Evolutionary conservation across 441 rosid genomes (phyloP), one percentile per base, ranked within the genome.

Genomic region (California macrophylla): DNA sequence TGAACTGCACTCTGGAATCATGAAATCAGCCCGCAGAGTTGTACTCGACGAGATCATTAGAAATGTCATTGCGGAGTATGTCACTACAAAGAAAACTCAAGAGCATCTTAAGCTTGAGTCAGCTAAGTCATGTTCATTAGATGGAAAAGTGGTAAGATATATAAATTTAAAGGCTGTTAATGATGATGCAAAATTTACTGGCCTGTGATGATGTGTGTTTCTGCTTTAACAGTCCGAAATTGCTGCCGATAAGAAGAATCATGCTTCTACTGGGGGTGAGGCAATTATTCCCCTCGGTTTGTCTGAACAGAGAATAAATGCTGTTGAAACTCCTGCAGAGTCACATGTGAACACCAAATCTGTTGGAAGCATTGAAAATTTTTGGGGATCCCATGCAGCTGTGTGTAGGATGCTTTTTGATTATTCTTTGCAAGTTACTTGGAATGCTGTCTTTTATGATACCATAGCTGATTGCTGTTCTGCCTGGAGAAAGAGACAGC

Each of bases 401-500:
- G 82, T 92, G 47, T 81, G 85, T 80, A 77, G 82, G 83, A 70
- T 82, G 80, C 90, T 94, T 79, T 75, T 83, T 74, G 79, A 81
- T 73, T 73, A 77, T 79, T 87, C 87, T 85, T 86, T 86, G 92
- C 90, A 85, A 85, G 90, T 87, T 71, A 78, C 83, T 79, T 94
- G 97, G 97, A 92, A 94, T 80, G 90, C 92, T 77, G 89, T 87
- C 70, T 87, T 88, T 84, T 83, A 87, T 80, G 98, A 94, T 76
- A 72, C 74, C 68, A 71, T 92, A 70, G 85, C 77, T 32, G 83
- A 86, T 45, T 85, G 76, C 82, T 67, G 79, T 56, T 74, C 81
- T 74, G 73, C 81, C 68, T 94, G 99, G 99, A 82, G 96, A 74
- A 85, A 79, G 75, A 75, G 76, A 61, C 90, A 81, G 79, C 79